These are phyloP conservation scores for Ustilago curta DNA, from an alignment of 1,284 basidiomycete species.

Conservation along the genomic window DNA sequence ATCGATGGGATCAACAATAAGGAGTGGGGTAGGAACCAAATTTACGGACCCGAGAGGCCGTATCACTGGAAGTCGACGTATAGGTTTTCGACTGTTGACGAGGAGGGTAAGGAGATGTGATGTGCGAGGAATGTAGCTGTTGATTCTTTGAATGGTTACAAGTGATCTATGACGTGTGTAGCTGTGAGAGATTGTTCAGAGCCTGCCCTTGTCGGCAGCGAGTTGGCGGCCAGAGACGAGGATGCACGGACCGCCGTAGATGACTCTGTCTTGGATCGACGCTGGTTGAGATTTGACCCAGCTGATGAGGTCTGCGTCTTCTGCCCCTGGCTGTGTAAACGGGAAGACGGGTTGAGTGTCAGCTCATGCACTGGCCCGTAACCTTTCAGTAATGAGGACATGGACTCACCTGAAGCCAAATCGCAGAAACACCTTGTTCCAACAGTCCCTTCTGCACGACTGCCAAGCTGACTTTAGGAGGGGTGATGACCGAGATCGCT, in stretches of 20 bases:
- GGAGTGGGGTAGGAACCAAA: slow-evolving; percentile 55
- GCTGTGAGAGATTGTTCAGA: slow-evolving; percentile 21
- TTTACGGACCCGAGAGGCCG: slow-evolving; percentile 54
- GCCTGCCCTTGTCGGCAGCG: slow-evolving; percentile 59
- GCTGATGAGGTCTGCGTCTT: slow-evolving; percentile 54
- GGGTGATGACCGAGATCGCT: slow-evolving; percentile 65
- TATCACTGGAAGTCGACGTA: slow-evolving; percentile 63
- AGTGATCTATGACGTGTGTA: no score
- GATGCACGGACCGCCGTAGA: slow-evolving; percentile 66
- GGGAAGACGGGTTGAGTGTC: no score
- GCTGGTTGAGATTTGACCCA: slow-evolving; percentile 59
- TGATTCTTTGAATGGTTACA: neutral
- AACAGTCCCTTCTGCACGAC: slow-evolving; percentile 55
- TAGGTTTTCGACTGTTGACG: slow-evolving; percentile 53
- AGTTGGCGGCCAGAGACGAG: slow-evolving; percentile 61
- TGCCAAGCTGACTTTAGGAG: slow-evolving; percentile 57
- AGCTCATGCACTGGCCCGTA: no score
- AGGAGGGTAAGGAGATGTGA: slow-evolving; percentile 32
- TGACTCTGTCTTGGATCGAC: slow-evolving; percentile 53
- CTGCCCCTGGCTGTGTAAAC: slow-evolving; percentile 51
- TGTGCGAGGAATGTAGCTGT: neutral
- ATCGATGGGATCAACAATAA: slow-evolving; percentile 64
- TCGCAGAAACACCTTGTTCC: slow-evolving; percentile 47
- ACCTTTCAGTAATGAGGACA: no score
- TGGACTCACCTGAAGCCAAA: slow-evolving; percentile 52